Base-by-base conservation (phyloP, 2,329 filamentous ascomycete species). In the Sclerotinia sclerotiorum region DNA sequence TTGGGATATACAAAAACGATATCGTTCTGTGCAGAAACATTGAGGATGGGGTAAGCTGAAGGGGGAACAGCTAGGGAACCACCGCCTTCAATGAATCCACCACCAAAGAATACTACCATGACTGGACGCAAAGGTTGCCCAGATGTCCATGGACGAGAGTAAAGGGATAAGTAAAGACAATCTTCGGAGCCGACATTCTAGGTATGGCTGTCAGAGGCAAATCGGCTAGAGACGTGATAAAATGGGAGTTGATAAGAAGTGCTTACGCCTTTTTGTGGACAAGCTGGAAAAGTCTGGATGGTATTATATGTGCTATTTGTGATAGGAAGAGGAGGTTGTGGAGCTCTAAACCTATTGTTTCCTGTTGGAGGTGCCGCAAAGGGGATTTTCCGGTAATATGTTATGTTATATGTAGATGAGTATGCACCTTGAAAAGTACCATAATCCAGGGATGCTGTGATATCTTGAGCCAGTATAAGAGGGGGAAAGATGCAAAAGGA, bases 131-230 rank as follows among this genome's bases (percentile, higher is more conserved):
- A 80, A 1, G 82, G 76, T n/a, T 80, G 74, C 1, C 75, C 74
- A 0, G 67, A 29, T 0, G 75, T 78, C 85, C 86, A 88, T 3
- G 86, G 87, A 0, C 86, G 82, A 5, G 84, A 82, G 77, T 87
- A 88, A 0, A 89, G 78, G 15, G 85, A 85, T 2, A 89, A 81
- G 70, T 87, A 88, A 19, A 88, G 79, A 71, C 87, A 89, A 73
- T 89, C 86, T 78, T 89, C 87, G 29, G 81, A 81, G 17, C 83
- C 83, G 55, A 84, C 85, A 15, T 84, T 76, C 78, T 80, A 46
- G 10, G 8, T 19, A 6, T 35, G 32, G 24, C 17, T 54, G 49
- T 64, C 44, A 64, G 51, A n/a, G 19, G 15, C 5, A 10, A 44
- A 44, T 42, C n/a, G 32, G 19, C 15, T 10, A 29, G 29, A n/a